Conservation (phyloP, 2,329 filamentous ascomycete species). For the Fusarium virguliforme region DNA sequence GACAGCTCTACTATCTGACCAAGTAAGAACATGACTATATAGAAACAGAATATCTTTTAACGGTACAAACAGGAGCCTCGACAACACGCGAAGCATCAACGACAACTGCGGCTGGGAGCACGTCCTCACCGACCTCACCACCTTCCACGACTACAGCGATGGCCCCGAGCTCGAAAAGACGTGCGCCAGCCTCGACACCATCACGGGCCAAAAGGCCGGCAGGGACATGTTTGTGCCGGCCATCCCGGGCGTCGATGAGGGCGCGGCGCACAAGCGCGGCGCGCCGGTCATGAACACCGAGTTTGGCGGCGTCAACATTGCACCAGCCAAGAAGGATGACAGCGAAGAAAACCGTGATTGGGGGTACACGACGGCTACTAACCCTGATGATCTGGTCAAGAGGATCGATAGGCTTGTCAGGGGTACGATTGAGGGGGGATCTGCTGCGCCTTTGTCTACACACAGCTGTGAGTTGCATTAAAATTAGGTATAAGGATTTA, state of each 20-base stretch:
- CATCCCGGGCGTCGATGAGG: constrained; percentile 61
- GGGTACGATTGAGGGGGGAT: constrained; percentile 70
- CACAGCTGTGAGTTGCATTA: constrained; percentile 69
- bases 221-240: constrained; percentile 70
- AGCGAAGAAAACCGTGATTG: constrained; percentile 68
- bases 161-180: constrained; percentile 69
- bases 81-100: constrained; percentile 76
- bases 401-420: constrained; percentile 72
- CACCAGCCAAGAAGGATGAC: constrained; percentile 59
- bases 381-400: constrained; percentile 72
- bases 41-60: too few species aligned
- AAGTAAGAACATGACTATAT: constrained; percentile 61
- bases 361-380: constrained; percentile 78
- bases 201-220: constrained; percentile 68
- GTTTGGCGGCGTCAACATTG: constrained; percentile 79
- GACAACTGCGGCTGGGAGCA: constrained; percentile 83
- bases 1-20: constrained; percentile 75
- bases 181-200: constrained; percentile 68
- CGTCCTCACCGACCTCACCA: constrained; percentile 74
- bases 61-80: constrained; percentile 64
- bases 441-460: constrained; percentile 76
- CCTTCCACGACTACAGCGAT: constrained; percentile 79
- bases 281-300: constrained; percentile 78
- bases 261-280: constrained; percentile 66
- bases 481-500: not conserved